Evolutionary conservation across 768 basidiomycete species (phyloP).

Genomic region (Tulasnella sp.): DNA sequence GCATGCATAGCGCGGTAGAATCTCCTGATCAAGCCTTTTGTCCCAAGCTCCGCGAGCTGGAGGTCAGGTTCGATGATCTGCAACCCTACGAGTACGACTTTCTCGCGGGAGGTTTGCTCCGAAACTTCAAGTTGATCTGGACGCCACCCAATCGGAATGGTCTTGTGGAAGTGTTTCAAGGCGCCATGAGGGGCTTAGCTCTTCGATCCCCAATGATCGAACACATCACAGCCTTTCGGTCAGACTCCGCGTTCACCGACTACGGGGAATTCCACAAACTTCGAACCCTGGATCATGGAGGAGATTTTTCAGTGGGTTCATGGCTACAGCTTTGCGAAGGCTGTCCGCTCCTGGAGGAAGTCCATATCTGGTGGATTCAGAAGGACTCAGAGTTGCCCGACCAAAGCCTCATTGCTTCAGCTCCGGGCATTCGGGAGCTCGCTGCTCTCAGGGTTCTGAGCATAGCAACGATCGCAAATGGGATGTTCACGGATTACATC

Average conservation of each 20-base stretch:
- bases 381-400: not conserved
- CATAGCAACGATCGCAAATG: not conserved
- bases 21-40: not conserved
- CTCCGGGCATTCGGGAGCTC: not conserved
- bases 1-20: not conserved
- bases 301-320: not conserved
- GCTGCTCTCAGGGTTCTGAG: not conserved
- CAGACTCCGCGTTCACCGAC: not conserved
- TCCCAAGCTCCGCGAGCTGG: not conserved
- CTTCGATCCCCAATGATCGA: not conserved
- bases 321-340: not conserved
- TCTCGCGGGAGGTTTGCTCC: not conserved
- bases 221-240: not conserved
- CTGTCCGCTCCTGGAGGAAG: not conserved
- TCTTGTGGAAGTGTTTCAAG: accelerated
- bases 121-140: not conserved
- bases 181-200: not conserved
- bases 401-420: not conserved
- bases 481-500: not conserved
- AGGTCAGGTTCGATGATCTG: not conserved
- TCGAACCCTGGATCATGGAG: not conserved
- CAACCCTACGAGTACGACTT: not conserved
- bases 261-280: not conserved
- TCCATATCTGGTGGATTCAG: not conserved
- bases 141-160: no score